Evolutionary conservation across 352 stramenopile species (phyloP), one percentile per base, ranked within the genome.

Genomic region (Phytophthora syringae): DNA sequence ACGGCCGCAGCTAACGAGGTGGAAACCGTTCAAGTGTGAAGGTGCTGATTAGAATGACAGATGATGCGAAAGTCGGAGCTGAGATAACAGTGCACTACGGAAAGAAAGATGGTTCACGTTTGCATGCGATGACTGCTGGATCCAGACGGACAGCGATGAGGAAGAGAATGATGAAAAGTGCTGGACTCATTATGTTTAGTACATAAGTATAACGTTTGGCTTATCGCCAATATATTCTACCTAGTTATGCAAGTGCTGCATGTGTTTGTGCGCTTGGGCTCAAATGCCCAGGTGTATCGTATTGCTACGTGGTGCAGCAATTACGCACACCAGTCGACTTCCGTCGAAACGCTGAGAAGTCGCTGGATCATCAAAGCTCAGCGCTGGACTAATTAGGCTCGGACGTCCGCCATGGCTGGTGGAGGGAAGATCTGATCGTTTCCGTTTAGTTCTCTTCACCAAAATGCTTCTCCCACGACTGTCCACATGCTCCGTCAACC

Each of bases 41-140:
- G 32, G 32, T 39, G 32, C 32, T 39, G 13, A n/a, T 39, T 39
- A 39, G 13, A n/a, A 39, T 39, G 32, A 39, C 12, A n/a, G 13
- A 39, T 4, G 13, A 39, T 9, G 32, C 12, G 7, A 39, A 39
- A n/a, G 32, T 9, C 7, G 32, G 32, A 39, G 32, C 32, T 2
- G 18, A 56, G 11, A 47, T 34, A 2, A 56, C 49, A 9, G 49
- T 56, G 1, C 13, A 47, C 32, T 63, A 63, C 20, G 28, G 53
- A 25, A 52, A 3, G 53, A 53, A 13, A n/a, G n/a, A 9, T 51
- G 44, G 30, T 63, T 55, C 22, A 32, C 11, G 4, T 47, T 10
- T 39, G 32, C 32, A 15, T 63, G 40, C 52, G 25, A 49, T 16
- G 22, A 39, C 11, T 60, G 52, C 20, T 51, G 40, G 34, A 32